These are phyloP conservation scores for Lactifluus subvellereus DNA, from an alignment of 768 basidiomycete genomes.

Conservation along the genomic window DNA sequence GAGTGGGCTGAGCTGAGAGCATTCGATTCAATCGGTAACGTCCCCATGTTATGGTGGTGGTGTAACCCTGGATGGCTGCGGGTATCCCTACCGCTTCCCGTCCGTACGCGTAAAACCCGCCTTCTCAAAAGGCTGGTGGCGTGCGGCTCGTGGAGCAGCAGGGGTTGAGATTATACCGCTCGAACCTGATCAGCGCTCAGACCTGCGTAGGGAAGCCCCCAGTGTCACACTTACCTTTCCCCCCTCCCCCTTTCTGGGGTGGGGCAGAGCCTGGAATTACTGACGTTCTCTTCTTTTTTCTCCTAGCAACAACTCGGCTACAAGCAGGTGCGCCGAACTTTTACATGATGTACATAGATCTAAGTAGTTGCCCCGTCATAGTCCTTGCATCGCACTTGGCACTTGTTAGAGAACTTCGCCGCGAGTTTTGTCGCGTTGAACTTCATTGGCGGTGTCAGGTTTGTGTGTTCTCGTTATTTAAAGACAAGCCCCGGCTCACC, in stretches of 20 bases:
- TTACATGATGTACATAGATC: not conserved
- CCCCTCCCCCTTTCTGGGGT: constrained; percentile 36
- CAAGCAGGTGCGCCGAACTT: constrained; percentile 51
- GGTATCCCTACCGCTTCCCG: constrained; percentile 56
- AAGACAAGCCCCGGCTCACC: constrained; percentile 11
- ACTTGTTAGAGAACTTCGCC: constrained; percentile 76
- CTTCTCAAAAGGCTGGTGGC: constrained; percentile 25
- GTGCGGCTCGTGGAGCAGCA: constrained; percentile 31
- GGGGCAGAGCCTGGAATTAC: constrained; percentile 37
- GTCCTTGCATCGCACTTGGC: constrained; percentile 86
- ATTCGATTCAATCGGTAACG: constrained; percentile 61
- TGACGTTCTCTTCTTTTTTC: constrained; percentile 39
- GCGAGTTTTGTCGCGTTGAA: constrained; percentile 87
- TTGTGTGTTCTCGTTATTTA: constrained; percentile 14
- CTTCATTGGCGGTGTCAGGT: constrained; percentile 86
- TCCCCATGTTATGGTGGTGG: constrained; percentile 46
- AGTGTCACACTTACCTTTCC: constrained; percentile 50
- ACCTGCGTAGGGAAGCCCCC: constrained; percentile 98
- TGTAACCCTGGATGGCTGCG: constrained; percentile 77
- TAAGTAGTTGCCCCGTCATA: constrained; percentile 29
- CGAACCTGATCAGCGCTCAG: constrained; percentile 96
- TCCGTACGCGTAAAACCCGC: constrained; percentile 28
- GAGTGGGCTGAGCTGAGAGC: constrained; percentile 30
- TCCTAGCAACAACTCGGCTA: constrained; percentile 68
- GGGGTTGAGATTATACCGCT: constrained; percentile 96